Percentiles rank a stretch among this genome's conserved stretches.
phyloP scores from a whole-genome alignment of 208 protist species.

The Acanthamoeba culbertsoni region DNA sequence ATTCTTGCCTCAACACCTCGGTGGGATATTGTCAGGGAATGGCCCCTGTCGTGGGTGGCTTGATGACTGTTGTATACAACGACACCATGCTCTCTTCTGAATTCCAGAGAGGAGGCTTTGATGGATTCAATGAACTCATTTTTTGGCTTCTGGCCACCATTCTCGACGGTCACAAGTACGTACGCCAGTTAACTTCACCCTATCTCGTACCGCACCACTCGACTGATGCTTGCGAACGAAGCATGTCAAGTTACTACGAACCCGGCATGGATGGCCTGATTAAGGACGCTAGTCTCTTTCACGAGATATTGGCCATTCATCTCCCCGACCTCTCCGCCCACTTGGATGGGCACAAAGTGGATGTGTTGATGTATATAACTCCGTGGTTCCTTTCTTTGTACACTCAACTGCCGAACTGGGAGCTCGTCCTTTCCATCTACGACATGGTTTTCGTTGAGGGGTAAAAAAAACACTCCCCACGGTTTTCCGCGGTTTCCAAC shows the following conservation, averaged over 20 bases:
- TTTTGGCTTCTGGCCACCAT: neutral
- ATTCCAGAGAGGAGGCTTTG: neutral
- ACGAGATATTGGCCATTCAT: neutral
- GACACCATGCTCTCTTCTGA: neutral
- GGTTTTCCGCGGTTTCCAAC: no score
- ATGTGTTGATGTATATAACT: conserved; percentile 1
- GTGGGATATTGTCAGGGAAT: conserved; percentile 7
- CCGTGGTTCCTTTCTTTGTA: conserved; percentile 8
- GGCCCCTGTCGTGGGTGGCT: neutral
- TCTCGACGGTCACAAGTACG: neutral
- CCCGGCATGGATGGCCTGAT: conserved; percentile 7
- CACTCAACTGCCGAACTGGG: conserved; percentile 7
- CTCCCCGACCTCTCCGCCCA: neutral
- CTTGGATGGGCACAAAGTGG: neutral
- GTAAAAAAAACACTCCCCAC: no score
- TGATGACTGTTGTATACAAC: neutral
- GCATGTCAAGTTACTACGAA: neutral
- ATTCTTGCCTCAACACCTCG: neutral
- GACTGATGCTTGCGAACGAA: neutral
- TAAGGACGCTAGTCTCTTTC: neutral
- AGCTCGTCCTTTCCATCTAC: conserved; percentile 1
- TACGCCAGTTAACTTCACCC: neutral
- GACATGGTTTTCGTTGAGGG: conserved; percentile 21
- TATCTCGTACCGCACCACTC: neutral
- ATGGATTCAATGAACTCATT: neutral